These are phyloP conservation scores for Trichosporon coremiiforme DNA, from an alignment of 1,284 basidiomycete species.

Conservation along the genomic window DNA sequence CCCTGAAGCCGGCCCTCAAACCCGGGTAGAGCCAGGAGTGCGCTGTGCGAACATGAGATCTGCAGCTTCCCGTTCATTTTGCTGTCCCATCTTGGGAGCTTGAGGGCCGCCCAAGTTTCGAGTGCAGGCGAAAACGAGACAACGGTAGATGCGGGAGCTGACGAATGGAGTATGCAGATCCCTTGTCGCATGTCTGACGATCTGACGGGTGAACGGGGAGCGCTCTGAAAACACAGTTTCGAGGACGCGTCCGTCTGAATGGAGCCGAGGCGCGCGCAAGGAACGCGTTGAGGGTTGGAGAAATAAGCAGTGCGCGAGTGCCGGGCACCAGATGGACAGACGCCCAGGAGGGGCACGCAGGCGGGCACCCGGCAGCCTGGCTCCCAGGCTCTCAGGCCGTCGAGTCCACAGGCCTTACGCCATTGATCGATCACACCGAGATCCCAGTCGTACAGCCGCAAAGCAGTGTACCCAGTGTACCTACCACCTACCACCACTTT, in stretches of 20 bases:
- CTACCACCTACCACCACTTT: not conserved
- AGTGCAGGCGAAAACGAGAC: not conserved
- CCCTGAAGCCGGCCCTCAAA: constrained; percentile 5
- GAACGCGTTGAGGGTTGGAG: not conserved
- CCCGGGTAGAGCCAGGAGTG: constrained; percentile 5
- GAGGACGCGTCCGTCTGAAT: not conserved
- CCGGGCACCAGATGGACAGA: not conserved
- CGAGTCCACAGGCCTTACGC: not conserved
- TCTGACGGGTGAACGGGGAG: not conserved
- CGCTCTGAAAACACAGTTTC: not conserved
- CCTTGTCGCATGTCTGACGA: not conserved
- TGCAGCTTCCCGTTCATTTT: constrained; percentile 11
- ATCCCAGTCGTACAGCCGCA: not conserved
- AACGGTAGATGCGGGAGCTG: not conserved
- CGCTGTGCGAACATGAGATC: constrained; percentile 11
- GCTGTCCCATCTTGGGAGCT: not conserved
- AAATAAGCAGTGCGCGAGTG: constrained; percentile 10
- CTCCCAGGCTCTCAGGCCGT: not conserved
- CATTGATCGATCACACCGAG: not conserved
- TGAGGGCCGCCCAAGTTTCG: not conserved
- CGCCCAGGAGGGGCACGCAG: not conserved
- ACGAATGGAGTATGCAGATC: constrained; percentile 4
- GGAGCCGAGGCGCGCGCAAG: not conserved
- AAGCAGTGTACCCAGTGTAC: not conserved
- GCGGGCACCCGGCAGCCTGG: not conserved